Base-by-base conservation (phyloP, 257 asterid species). In the Paraleonurus japonicus region DNA sequence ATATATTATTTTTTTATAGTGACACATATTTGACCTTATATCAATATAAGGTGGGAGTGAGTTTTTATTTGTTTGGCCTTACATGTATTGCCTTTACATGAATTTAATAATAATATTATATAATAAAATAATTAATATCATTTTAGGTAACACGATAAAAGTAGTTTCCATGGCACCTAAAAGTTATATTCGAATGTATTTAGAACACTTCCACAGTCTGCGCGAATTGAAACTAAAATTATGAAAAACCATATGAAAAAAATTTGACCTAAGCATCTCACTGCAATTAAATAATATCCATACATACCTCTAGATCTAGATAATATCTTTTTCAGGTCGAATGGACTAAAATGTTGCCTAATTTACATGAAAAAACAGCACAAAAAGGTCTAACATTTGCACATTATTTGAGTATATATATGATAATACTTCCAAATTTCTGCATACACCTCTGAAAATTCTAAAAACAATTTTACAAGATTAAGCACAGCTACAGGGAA, bases 401-500 rank as follows among this genome's bases (percentile, higher is more conserved):
- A 24, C 61, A 41, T 28, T 70, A 71, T 70, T 69, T 57, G 66
- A 82, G 45, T 64, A 7, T 63, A 32, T 39, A 50, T 50, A 55
- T 55, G n/a, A 26, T 55, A 12, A n/a, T 15, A 24, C 65, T 16
- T 22, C 24, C 20, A 30, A 70, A 43, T 48, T 28, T 70, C 45
- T 39, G 81, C 76, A 76, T 70, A 60, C 59, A 28, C 41, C 33
- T 64, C 57, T 66, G 55, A 26, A 47, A 47, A 65, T n/a, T 41
- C n/a, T 16, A 48, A 55, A 73, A 51, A 75, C 59, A 74, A 61
- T 77, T 62, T 62, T 77, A 82, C 76, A 74, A 51, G 69, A 53
- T 35, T 5, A 69, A 70, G 61, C 61, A 74, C 70, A 75, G 24
- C 65, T 78, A 75, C 72, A 59, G 7, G 5, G 17, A 33, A 70